Percentiles rank a stretch among this genome's conserved stretches.
phyloP scores from a whole-genome alignment of 2,329 filamentous ascomycete genomes.

The Zelopaecilomyces penicillatus region DNA sequence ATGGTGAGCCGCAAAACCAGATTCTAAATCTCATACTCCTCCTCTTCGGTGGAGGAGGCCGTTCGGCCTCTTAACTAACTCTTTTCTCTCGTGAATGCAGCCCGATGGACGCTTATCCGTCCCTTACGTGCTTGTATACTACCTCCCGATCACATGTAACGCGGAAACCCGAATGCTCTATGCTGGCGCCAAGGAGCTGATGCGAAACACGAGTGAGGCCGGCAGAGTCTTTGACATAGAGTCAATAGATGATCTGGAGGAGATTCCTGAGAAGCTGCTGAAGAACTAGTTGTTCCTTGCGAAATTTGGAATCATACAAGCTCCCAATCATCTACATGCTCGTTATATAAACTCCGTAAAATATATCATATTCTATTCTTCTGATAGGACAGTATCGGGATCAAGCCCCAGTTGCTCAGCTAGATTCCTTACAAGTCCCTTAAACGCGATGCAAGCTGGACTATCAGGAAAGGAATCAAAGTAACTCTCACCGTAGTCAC shows the following conservation, averaged over 20 bases:
- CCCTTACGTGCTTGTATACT: constrained; percentile 92
- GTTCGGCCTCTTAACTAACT: neutral
- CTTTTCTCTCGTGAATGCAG: constrained; percentile 32
- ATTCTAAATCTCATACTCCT: neutral
- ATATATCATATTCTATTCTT: constrained; percentile 20
- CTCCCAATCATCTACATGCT: too few relatives aligned
- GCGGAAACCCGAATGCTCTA: constrained; percentile 85
- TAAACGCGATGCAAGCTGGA: constrained; percentile 77
- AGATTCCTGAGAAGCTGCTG: constrained; percentile 60
- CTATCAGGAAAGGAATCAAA: constrained; percentile 91
- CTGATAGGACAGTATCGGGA: constrained; percentile 42
- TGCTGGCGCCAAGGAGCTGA: constrained; percentile 89
- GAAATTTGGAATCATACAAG: too few relatives aligned
- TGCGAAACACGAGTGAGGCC: constrained; percentile 90
- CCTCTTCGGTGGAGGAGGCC: neutral
- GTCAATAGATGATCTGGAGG: constrained; percentile 69
- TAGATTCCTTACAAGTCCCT: constrained; percentile 68
- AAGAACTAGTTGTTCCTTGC: too few relatives aligned
- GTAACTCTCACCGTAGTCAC: constrained; percentile 96
- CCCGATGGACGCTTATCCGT: constrained; percentile 76
- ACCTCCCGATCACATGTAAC: constrained; percentile 87
- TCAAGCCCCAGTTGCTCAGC: constrained; percentile 57
- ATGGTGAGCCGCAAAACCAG: constrained; percentile 46
- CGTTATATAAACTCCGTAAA: too few relatives aligned
- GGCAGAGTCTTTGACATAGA: constrained; percentile 79